These are phyloP conservation scores for Plasmodium sp. DNA, from an alignment of 169 alveolate genomes.

Conservation along the genomic window DNA sequence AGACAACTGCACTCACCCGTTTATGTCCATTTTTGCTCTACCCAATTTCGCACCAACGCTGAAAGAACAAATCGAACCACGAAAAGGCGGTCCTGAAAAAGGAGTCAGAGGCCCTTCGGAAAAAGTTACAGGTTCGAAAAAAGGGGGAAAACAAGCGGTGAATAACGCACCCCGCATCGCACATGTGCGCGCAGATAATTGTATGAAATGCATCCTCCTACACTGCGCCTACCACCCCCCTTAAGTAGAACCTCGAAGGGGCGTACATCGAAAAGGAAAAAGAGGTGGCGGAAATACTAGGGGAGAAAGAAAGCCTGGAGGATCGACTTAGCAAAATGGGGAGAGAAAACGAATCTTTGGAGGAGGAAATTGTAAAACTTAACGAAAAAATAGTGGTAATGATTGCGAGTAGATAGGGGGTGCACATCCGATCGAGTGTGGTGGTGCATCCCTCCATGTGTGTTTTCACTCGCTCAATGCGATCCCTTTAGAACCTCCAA, in stretches of 20 bases:
- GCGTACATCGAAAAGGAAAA: constrained; percentile 60
- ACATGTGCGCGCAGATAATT: background rate
- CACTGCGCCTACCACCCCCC: background rate
- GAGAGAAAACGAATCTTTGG: constrained; percentile 37
- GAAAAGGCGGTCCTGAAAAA: constrained; percentile 44
- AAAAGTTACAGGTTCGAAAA: constrained; percentile 39
- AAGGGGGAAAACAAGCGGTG: background rate
- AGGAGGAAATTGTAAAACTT: constrained; percentile 34
- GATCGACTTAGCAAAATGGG: constrained; percentile 22
- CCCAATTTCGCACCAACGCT: background rate
- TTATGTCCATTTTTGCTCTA: background rate
- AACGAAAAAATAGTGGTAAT: constrained; percentile 69
- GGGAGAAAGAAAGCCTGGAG: constrained; percentile 47
- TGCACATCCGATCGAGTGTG: background rate
- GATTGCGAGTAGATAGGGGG: background rate
- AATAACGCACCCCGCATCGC: background rate
- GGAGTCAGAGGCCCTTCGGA: constrained; percentile 57
- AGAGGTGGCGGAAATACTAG: constrained; percentile 10
- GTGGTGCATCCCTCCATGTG: background rate
- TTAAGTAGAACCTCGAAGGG: constrained; percentile 38
- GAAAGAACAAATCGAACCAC: constrained; percentile 63
- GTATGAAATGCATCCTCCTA: background rate
- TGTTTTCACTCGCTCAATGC: background rate
- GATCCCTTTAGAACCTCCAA: background rate
- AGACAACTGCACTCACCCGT: background rate